phyloP scores from a whole-genome alignment of 2,329 filamentous ascomycete genomes.

The Colletotrichum sp. region DNA sequence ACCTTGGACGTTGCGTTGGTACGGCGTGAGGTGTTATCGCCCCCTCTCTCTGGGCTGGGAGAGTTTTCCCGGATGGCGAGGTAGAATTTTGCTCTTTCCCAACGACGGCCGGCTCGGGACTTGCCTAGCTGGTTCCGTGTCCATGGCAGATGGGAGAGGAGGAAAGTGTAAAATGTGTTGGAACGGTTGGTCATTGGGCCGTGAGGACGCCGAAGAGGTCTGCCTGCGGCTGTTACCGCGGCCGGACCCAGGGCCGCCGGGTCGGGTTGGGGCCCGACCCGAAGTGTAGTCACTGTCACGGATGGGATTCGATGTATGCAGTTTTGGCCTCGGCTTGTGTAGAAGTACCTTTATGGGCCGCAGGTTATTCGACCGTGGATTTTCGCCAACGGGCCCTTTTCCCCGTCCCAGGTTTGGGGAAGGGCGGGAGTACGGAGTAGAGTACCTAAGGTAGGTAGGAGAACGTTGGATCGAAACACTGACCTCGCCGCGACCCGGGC shows the following conservation, averaged over 20 bases:
- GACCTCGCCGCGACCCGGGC: neutral
- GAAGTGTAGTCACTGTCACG: neutral
- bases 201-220: neutral
- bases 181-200: neutral
- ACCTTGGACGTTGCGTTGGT: neutral
- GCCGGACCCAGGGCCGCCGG: neutral
- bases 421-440: neutral
- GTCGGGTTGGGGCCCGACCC: neutral
- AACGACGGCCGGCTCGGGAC: neutral
- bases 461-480: neutral
- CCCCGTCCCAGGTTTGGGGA: neutral
- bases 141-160: neutral
- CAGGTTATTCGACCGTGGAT: neutral
- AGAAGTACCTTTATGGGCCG: neutral
- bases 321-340: neutral
- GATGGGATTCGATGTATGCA: neutral
- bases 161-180: neutral
- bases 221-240: neutral
- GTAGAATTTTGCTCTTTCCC: neutral
- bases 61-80: neutral
- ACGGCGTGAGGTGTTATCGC: neutral
- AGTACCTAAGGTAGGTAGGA: neutral
- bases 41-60: neutral
- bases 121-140: neutral
- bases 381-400: neutral